Base-by-base conservation (phyloP, 1,284 basidiomycete species). In the Chiua sp. region DNA sequence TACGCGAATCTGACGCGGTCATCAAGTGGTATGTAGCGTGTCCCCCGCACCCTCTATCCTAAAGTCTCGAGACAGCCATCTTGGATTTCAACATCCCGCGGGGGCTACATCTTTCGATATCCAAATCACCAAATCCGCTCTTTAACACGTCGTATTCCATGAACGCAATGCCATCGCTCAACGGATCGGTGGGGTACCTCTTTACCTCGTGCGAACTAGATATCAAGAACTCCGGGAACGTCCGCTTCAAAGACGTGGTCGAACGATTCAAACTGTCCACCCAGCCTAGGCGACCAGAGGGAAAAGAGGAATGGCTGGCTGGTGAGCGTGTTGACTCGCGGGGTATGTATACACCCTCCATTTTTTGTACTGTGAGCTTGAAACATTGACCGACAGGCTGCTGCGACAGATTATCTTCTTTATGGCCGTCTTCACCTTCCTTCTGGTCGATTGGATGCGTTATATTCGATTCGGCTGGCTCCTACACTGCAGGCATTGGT, bases 361-460 rank as follows among this genome's bases (percentile, higher is more conserved):
- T 15, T 47, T 22, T 42, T 39, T 35, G 47, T 23, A 28, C 46
- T 57, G 59, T 46, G 59, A 47, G 62, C 61, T 66, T 63, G 63
- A 64, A 60, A 57, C 52, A 23, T 67, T 70, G 58, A 71, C 59
- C 57, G 50, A 67, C 56, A 63, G 57, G 47, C 37, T 47, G 44
- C 30, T 47, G 55, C 47, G 42, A 53, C 64, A 92, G 94, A 96
- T 75, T 95, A 93, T 74, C 83, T 99, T 35, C 80, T 99, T 30
- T 98, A 98, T 72, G 97, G 96, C 18, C 88, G 94, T 26, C 82
- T 97, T 51, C 96, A 98, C 75, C 85, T 98, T 3, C 96, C 97
- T 0, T 90, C 92, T 0, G 88, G 94, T 15, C 82, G 95, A 50
- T 79, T 98, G 30, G 94, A 98, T 65, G 96, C 94, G 0, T 78